Conservation (phyloP, 179 eudicot species). For the Beta macrorhiza region DNA sequence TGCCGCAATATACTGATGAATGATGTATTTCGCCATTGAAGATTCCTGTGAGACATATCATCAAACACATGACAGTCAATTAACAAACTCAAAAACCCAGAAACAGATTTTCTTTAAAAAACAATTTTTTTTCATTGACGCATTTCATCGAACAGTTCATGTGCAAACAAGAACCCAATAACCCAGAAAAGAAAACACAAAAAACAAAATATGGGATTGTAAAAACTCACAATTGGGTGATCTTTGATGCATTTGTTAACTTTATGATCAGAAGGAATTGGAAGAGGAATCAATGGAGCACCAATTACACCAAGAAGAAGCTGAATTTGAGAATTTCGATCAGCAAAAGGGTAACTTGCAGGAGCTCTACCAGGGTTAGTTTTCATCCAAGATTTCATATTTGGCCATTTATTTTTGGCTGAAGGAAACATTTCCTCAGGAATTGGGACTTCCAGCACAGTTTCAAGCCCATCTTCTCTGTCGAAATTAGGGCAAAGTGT, state of each 20-base stretch:
- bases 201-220: not conserved
- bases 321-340: slow-evolving; percentile 61
- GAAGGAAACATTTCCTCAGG: slow-evolving; percentile 82
- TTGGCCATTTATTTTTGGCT: slow-evolving; percentile 54
- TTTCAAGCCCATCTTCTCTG: slow-evolving; percentile 74
- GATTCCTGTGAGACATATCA: slow-evolving; percentile 50
- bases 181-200: not conserved
- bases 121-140: not conserved
- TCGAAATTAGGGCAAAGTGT: slow-evolving; percentile 83
- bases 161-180: not conserved
- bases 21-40: slow-evolving; percentile 90
- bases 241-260: slow-evolving; percentile 42
- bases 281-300: slow-evolving; percentile 83
- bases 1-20: slow-evolving; percentile 90
- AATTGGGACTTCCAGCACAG: slow-evolving; percentile 86
- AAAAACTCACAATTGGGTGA: slow-evolving; percentile 64
- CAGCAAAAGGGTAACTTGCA: slow-evolving; percentile 36
- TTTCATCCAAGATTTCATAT: slow-evolving; percentile 78
- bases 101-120: not conserved
- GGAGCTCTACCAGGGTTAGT: slow-evolving; percentile 31
- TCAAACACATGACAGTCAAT: slow-evolving; percentile 2
- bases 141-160: slow-evolving; percentile 16
- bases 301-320: slow-evolving; percentile 83
- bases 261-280: slow-evolving; percentile 39
- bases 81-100: not conserved